Base-by-base conservation (phyloP, 2,329 filamentous ascomycete genomes). In the Corniculantispora saksenae region DNA sequence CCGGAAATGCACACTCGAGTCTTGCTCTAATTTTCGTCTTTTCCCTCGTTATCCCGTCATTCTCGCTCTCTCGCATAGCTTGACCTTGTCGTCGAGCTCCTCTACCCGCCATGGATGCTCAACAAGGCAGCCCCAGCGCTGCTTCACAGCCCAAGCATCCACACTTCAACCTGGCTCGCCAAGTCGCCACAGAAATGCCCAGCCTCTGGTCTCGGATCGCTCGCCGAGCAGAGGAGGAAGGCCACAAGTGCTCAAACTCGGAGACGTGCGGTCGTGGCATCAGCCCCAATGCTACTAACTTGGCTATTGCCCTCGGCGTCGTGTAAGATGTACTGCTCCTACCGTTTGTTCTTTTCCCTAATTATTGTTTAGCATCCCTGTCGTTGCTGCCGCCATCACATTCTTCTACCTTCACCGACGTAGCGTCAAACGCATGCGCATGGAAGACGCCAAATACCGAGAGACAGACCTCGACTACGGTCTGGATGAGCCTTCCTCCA, bases 391-490 rank as follows among this genome's bases (percentile, higher is more conserved):
- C 23, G 75, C 90, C 1, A 74, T 87, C 56, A 85, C 93, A 1
- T 80, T 97, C 47, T 73, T 94, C 69, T 90, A 89, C 73, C 84
- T 99, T 43, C 94, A 97, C 75, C 87, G 92, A 61, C 86, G 92
- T 75, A 91, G 93, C 72, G 79, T 91, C 47, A 87, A 85, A 75
- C 93, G 88, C 72, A 83, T 93, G 68, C 82, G 83, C 63, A 80
- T 83, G 66, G 95, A 99, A 79, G 95, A 99, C 79, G 84, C 85
- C 21, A 88, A 91, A 68, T 94, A 97, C 77, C 92, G 92, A 70
- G 92, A 96, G 78, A 94, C 91, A 74, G 95, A 93, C 0, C 84
- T 98, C 74, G 95, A 99, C 76, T 99, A 97, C 74, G 95, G 95
- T 43, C 79, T 97, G 73, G 92, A 80, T 45, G 79, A 90, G 64